These are phyloP conservation scores for Eremochloa ophiuroides DNA, from an alignment of 176 grass and related monocot species.

Conservation along the genomic window DNA sequence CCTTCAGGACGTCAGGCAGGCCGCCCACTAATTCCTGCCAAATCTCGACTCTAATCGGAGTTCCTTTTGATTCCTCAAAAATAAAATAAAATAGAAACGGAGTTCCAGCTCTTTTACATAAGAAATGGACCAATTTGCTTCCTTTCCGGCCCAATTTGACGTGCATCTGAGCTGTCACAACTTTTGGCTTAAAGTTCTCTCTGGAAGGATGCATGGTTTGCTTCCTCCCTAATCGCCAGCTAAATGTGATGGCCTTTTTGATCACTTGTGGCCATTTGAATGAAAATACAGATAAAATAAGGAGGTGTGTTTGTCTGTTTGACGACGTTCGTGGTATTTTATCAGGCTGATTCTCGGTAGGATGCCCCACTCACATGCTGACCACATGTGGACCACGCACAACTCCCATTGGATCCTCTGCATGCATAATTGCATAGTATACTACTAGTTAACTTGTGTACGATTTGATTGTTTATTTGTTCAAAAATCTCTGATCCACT, in stretches of 20 bases:
- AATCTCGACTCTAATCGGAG: neutral
- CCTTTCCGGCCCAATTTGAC: constrained; percentile 16
- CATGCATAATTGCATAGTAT: neutral
- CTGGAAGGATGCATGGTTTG: neutral
- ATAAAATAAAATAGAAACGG: neutral
- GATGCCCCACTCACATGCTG: constrained; percentile 33
- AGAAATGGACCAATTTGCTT: constrained; percentile 21
- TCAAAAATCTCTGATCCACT: too few species aligned
- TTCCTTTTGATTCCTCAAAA: neutral
- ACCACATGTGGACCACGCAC: constrained; percentile 18
- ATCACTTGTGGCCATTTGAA: constrained; percentile 20
- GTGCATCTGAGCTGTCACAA: constrained; percentile 36
- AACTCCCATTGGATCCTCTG: constrained; percentile 17
- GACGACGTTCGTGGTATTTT: constrained; percentile 23
- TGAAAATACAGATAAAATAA: neutral
- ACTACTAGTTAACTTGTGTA: neutral
- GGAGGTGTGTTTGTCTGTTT: constrained; percentile 14
- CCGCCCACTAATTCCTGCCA: constrained; percentile 14
- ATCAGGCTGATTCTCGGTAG: constrained; percentile 31
- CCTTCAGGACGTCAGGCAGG: constrained; percentile 21
- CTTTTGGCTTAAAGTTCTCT: constrained; percentile 30
- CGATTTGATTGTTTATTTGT: neutral
- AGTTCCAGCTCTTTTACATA: neutral
- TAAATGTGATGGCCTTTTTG: constrained; percentile 5
- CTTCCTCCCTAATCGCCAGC: constrained; percentile 15